Percentiles rank a stretch among this genome's conserved stretches.
phyloP scores from a whole-genome alignment of 345 rosid species.

The Fremontodendron californicum region DNA sequence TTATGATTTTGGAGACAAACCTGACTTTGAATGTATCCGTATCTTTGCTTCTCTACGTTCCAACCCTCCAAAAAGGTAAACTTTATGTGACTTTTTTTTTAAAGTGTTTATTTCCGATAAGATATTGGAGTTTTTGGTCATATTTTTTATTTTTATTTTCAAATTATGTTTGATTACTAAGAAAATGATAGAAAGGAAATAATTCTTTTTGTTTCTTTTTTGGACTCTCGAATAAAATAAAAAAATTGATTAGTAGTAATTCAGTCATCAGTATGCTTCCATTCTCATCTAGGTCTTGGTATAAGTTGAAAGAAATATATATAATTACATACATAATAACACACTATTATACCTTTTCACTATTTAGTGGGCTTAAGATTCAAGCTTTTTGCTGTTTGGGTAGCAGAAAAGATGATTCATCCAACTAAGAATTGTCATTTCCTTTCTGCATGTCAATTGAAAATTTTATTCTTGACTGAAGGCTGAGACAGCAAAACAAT shows the following conservation, averaged over 20 bases:
- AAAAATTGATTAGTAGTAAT: conserved; percentile 13
- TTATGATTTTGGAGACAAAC: too few species aligned
- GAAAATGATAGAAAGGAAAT: too few species aligned
- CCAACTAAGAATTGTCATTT: conserved; percentile 1
- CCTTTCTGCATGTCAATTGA: not conserved
- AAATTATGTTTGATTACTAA: too few species aligned
- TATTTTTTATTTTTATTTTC: too few species aligned
- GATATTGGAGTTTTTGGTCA: too few species aligned
- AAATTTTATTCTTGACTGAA: not conserved
- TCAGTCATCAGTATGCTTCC: conserved; percentile 18
- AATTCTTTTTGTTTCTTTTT: too few species aligned
- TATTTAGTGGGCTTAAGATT: conserved; percentile 15
- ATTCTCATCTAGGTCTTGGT: not conserved
- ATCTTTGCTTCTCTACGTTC: too few species aligned
- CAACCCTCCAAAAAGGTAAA: too few species aligned
- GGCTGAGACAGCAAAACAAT: not conserved
- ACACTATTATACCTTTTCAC: conserved; percentile 17
- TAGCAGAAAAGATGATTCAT: conserved; percentile 11
- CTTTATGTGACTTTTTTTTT: too few species aligned
- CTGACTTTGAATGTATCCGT: too few species aligned
- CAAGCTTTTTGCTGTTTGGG: conserved; percentile 22
- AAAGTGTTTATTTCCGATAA: too few species aligned
- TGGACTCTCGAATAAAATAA: not conserved
- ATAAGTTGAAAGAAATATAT: not conserved
- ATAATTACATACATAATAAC: not conserved